Conservation (phyloP, 768 basidiomycete species). For the Xanthoconium purpureum region DNA sequence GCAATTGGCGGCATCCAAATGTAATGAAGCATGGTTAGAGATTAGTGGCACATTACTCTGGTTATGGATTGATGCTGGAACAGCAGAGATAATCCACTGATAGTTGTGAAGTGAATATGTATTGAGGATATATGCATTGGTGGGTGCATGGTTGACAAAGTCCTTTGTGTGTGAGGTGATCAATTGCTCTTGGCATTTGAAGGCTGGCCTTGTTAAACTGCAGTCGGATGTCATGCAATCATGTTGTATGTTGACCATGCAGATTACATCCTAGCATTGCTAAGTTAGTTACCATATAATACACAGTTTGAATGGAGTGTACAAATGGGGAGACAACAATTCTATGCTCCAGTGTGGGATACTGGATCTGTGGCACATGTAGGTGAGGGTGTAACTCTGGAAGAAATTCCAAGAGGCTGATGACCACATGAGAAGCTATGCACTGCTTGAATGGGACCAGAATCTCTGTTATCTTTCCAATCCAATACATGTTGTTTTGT, state of each 20-base stretch:
- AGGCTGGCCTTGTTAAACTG: not conserved
- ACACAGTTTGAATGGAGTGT: not conserved
- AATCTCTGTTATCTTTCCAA: not conserved
- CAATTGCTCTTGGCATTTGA: not conserved
- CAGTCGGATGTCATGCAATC: not conserved
- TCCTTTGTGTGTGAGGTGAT: not conserved
- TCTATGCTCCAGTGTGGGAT: not conserved
- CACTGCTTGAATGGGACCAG: not conserved
- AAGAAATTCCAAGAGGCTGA: conserved; percentile 1
- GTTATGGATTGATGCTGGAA: not conserved
- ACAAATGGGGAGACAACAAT: not conserved
- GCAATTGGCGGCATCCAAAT: too few relatives aligned
- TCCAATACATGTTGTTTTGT: not conserved
- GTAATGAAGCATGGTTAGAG: too few relatives aligned
- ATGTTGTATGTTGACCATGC: not conserved
- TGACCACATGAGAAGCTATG: not conserved
- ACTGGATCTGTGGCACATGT: not conserved
- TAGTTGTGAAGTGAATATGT: too few relatives aligned
- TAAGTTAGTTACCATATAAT: not conserved
- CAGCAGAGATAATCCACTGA: too few relatives aligned
- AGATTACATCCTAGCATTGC: not conserved
- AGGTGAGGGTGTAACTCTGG: not conserved
- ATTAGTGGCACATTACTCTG: too few relatives aligned
- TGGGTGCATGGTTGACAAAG: not conserved
- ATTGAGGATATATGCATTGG: not conserved